Conservation (phyloP, 2,329 filamentous ascomycete species). For the Beauveria sp. region DNA sequence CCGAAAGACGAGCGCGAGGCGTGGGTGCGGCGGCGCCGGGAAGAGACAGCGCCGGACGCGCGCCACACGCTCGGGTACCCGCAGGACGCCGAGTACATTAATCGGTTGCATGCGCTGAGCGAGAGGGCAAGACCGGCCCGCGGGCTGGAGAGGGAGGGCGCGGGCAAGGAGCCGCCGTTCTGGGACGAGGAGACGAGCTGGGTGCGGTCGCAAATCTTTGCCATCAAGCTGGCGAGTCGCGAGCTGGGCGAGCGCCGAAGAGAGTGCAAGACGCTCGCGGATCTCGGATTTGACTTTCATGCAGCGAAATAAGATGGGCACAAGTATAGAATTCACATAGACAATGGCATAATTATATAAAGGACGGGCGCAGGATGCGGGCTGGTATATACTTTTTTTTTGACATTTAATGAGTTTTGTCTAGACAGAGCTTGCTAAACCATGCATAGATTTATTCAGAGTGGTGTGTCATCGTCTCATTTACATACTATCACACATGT, state of each 20-base stretch:
- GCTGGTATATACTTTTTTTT: neutral
- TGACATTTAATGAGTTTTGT: neutral
- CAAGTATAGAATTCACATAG: neutral
- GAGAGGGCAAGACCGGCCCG: slow-evolving; percentile 23
- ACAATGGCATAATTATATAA: neutral
- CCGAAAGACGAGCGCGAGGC: slow-evolving; percentile 44
- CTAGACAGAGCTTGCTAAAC: neutral
- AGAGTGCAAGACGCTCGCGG: slow-evolving; percentile 26
- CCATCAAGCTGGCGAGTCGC: slow-evolving; percentile 33
- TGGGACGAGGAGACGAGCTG: slow-evolving; percentile 33
- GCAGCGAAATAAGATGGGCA: neutral
- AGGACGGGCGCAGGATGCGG: neutral
- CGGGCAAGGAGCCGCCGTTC: slow-evolving; percentile 30
- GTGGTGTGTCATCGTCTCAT: neutral
- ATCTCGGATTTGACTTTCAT: slow-evolving; percentile 28
- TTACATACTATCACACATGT: slow-evolving; percentile 8
- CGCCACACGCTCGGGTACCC: slow-evolving; percentile 40
- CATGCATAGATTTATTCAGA: neutral
- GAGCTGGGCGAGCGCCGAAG: slow-evolving; percentile 27
- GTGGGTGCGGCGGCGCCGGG: slow-evolving; percentile 52
- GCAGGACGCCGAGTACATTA: slow-evolving; percentile 53
- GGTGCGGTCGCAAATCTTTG: slow-evolving; percentile 31
- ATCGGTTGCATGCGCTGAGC: slow-evolving; percentile 45
- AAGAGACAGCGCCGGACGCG: slow-evolving; percentile 24
- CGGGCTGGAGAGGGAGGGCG: slow-evolving; percentile 28